These are phyloP conservation scores for Scedosporium boydii DNA, from an alignment of 2,329 filamentous ascomycete genomes.

Conservation along the genomic window DNA sequence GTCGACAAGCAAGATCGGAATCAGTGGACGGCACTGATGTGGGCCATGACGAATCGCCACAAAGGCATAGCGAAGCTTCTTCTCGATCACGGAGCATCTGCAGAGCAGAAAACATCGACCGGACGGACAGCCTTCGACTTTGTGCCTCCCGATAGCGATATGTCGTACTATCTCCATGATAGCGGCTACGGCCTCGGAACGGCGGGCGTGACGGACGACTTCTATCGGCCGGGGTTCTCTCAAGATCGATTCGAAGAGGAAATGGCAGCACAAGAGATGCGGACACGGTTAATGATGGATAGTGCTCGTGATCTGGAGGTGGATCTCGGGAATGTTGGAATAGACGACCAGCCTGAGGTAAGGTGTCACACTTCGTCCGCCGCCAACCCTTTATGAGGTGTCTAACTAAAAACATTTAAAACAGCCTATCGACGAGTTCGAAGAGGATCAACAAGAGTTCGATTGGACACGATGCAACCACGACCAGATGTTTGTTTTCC, in stretches of 20 bases:
- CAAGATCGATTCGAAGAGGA: slow-evolving; percentile 96
- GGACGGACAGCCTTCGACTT: slow-evolving; percentile 95
- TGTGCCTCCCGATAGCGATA: slow-evolving; percentile 87
- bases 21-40: slow-evolving; percentile 97
- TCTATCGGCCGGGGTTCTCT: slow-evolving; percentile 84
- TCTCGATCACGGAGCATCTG: slow-evolving; percentile 88
- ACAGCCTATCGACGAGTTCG: slow-evolving; percentile 65
- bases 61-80: slow-evolving; percentile 91
- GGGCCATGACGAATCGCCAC: slow-evolving; percentile 98
- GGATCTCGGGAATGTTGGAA: slow-evolving; percentile 86
- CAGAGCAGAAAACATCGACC: slow-evolving; percentile 88
- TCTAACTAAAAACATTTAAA: slow-evolving; percentile 17
- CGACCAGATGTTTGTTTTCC: slow-evolving; percentile 99
- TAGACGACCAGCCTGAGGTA: slow-evolving; percentile 92
- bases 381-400: background rate
- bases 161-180: slow-evolving; percentile 89
- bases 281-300: slow-evolving; percentile 97
- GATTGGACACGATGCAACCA: slow-evolving; percentile 91
- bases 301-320: slow-evolving; percentile 95
- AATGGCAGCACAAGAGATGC: slow-evolving; percentile 92
- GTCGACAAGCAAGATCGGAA: slow-evolving; percentile 94
- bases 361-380: slow-evolving; percentile 14
- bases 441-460: slow-evolving; percentile 87
- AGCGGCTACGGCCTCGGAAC: slow-evolving; percentile 86
- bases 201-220: slow-evolving; percentile 75